A percentile compares a stretch with the other conserved stretches of the same genome.
Conservation (phyloP, 2,329 filamentous ascomycete species). For the Exophiala sideris region DNA sequence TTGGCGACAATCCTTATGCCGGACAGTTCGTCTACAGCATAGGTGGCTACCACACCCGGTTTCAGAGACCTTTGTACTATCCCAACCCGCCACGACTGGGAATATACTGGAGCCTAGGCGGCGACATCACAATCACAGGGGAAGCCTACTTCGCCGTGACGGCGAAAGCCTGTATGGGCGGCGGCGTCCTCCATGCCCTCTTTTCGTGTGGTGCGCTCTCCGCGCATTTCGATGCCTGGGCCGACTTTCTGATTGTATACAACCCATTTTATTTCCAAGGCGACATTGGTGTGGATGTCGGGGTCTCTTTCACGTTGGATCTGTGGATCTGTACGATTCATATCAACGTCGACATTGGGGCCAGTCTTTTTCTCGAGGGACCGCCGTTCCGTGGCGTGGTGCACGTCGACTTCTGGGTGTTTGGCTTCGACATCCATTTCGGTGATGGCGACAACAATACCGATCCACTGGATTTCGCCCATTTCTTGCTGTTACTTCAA, state of each 20-base stretch:
- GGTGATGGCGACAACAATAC: conserved; percentile 2
- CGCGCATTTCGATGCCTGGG: conserved; percentile 42
- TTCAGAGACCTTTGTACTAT: conserved; percentile 34
- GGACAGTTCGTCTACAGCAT: conserved; percentile 48
- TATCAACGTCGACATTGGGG: conserved; percentile 25
- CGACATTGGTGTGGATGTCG: conserved; percentile 32
- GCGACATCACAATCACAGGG: conserved; percentile 36
- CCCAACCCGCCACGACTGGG: conserved; percentile 39
- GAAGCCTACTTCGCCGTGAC: conserved; percentile 49
- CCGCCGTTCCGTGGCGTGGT: conserved; percentile 27
- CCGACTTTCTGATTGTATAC: conserved; percentile 44
- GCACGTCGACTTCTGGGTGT: conserved; percentile 29
- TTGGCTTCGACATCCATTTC: conserved; percentile 29
- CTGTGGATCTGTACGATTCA: conserved; percentile 18
- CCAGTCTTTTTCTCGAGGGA: conserved; percentile 27
- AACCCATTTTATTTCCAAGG: conserved; percentile 38
- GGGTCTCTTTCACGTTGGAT: conserved; percentile 18
- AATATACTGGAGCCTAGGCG: conserved; percentile 37
- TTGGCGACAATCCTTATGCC: conserved; percentile 12
- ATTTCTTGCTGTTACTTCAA: too few relatives aligned
- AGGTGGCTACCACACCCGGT: conserved; percentile 46
- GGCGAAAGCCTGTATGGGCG: conserved; percentile 44
- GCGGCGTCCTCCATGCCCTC: conserved; percentile 34
- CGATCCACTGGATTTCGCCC: too few relatives aligned
- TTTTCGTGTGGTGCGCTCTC: conserved; percentile 34